Percentiles rank a stretch among this genome's conserved stretches.
Conservation (phyloP, 2,329 filamentous ascomycete species). For the Alternaria triticina region DNA sequence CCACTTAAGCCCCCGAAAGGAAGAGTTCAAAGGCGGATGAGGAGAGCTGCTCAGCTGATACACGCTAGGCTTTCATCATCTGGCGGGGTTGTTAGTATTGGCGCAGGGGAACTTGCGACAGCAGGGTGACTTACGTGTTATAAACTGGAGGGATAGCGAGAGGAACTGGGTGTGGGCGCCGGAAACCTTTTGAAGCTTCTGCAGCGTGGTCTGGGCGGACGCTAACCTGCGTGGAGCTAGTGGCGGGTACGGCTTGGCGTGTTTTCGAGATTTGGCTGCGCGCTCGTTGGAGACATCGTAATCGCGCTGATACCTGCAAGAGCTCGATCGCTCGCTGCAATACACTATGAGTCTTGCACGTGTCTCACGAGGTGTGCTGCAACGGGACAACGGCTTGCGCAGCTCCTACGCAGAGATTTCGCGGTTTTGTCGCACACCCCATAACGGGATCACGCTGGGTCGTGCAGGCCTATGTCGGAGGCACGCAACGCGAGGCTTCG, state of each 20-base stretch:
- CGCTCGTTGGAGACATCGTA: not conserved
- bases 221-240: slow-evolving; percentile 32
- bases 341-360: slow-evolving; percentile 30
- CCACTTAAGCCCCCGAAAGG: slow-evolving; percentile 89
- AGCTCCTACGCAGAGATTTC: slow-evolving; percentile 45
- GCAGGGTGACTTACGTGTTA: slow-evolving; percentile 74
- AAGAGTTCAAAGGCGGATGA: slow-evolving; percentile 79
- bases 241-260: slow-evolving; percentile 14
- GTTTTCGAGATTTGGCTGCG: slow-evolving; percentile 2
- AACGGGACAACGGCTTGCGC: slow-evolving; percentile 25
- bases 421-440: slow-evolving; percentile 34
- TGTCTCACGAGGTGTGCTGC: slow-evolving; percentile 21
- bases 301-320: not conserved
- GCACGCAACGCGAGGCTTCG: slow-evolving; percentile 21
- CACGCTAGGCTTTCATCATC: slow-evolving; percentile 99
- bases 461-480: slow-evolving; percentile 11
- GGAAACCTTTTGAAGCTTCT: slow-evolving; percentile 45
- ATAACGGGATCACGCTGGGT: slow-evolving; percentile 36
- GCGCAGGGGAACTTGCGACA: not conserved
- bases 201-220: slow-evolving; percentile 23
- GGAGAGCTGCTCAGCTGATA: slow-evolving; percentile 82
- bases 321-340: not conserved
- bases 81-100: slow-evolving; percentile 51
- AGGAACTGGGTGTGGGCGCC: slow-evolving; percentile 30
- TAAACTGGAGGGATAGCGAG: slow-evolving; percentile 99